Base-by-base conservation (phyloP, 345 rosid genomes). In the Populus alba region DNA sequence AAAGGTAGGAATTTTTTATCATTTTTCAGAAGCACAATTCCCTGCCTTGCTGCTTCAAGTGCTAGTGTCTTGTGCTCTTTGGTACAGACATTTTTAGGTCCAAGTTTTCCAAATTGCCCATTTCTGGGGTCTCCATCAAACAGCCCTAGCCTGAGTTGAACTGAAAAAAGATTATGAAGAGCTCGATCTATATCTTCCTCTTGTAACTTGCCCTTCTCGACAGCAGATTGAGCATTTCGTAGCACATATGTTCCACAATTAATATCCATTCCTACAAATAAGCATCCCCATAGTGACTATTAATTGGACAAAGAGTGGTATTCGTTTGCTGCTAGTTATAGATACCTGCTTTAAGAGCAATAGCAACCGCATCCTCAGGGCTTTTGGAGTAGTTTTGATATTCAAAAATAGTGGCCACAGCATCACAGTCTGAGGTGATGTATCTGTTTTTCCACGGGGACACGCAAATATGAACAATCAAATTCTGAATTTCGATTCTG, bases 371-470 rank as follows among this genome's bases (percentile, higher is more conserved):
- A 67, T 95, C 97, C 70, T 83, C 97, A 5, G 90, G 71, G 41
- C 85, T 80, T 75, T 85, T 91, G 0, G 94, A 76, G 75, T 92
- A 93, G 69, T 89, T 85, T 80, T 95, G 99, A 86, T 85, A 92
- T 39, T 86, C 93, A 65, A 71, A 85, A 75, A 95, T 88, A 16
- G 99, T 95, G 80, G 90, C 98, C 75, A 95, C 97, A 45, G 98
- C 97, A 87, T 95, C 96, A 89, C 99, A 95, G 78, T 95, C 99
- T 61, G 99, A 91, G 78, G 94, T 89, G 61, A 95, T 92, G 79
- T 95, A 95, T 80, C 98, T 95, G 86, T 63, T 77, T 17, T 47
- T 35, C 16, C 62, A 65, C 51, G 3, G 67, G 66, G 71, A 61
- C 38, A 70, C 1, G 23, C 2, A 8, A 51, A 15, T 45, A 66